phyloP scores from a whole-genome alignment of 1,284 basidiomycete genomes.

The Ceratobasidium sp. region DNA sequence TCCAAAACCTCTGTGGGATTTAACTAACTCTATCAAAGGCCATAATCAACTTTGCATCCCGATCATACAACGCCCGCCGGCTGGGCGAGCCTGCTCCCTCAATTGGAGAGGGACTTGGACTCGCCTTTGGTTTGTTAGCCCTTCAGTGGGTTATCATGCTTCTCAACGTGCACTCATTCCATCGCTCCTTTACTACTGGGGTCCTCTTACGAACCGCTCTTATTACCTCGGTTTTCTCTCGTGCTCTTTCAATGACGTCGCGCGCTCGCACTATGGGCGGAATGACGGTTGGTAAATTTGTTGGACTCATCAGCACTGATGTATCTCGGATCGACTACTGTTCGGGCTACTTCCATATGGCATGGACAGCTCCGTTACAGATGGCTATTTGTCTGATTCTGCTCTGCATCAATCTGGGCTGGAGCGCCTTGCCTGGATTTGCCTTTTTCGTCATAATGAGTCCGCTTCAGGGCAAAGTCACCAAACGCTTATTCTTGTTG shows the following conservation, averaged over 20 bases:
- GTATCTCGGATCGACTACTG: slow-evolving; percentile 90
- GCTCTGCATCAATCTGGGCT: slow-evolving; percentile 77
- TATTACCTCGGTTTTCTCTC: slow-evolving; percentile 79
- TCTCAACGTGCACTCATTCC: slow-evolving; percentile 83
- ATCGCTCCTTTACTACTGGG: slow-evolving; percentile 72
- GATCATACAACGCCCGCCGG: slow-evolving; percentile 68
- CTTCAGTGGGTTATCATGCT: slow-evolving; percentile 77
- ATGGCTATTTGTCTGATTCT: slow-evolving; percentile 75
- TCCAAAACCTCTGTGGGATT: background rate
- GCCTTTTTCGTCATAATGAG: slow-evolving; percentile 77
- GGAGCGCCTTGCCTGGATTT: slow-evolving; percentile 79
- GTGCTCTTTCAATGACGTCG: slow-evolving; percentile 76
- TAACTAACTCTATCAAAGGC: slow-evolving; percentile 56
- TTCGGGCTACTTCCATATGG: slow-evolving; percentile 81
- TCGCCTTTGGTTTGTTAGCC: slow-evolving; percentile 74
- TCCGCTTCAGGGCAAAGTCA: slow-evolving; percentile 73
- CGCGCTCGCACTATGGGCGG: slow-evolving; percentile 75
- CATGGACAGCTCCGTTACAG: slow-evolving; percentile 80
- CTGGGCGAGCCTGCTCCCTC: slow-evolving; percentile 62
- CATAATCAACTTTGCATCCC: slow-evolving; percentile 78
- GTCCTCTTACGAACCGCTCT: slow-evolving; percentile 76
- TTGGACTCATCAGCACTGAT: slow-evolving; percentile 94
- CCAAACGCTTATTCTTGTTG: slow-evolving; percentile 74
- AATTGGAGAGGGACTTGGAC: slow-evolving; percentile 80
- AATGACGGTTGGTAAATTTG: slow-evolving; percentile 83